Percentiles rank a stretch among this genome's conserved stretches.
These are phyloP conservation scores for Gilbertella persicaria DNA, from an alignment of 371 early-diverging fungal species.

Conservation along the genomic window DNA sequence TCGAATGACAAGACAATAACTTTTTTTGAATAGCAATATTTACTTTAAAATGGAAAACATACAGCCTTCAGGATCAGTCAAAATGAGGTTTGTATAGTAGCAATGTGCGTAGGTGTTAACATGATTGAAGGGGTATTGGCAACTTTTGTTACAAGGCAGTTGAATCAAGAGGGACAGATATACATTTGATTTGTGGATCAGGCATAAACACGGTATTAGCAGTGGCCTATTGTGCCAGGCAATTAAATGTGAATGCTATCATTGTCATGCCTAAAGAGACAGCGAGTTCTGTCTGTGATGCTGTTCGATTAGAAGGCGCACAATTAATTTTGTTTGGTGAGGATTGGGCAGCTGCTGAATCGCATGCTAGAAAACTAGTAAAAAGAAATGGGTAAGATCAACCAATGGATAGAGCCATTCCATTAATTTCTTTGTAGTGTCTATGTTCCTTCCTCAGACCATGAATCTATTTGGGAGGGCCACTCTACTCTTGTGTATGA, in stretches of 20 bases:
- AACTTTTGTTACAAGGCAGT: constrained; percentile 60
- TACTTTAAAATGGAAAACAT: constrained; percentile 76
- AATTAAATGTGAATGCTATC: constrained; percentile 58
- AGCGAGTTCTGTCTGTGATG: constrained; percentile 53
- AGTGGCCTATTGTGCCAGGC: constrained; percentile 69
- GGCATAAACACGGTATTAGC: constrained; percentile 73
- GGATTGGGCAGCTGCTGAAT: constrained; percentile 59
- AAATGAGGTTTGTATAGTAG: constrained; percentile 53
- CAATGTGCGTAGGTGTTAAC: not conserved
- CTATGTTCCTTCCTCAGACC: constrained; percentile 70
- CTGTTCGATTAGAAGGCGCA: constrained; percentile 64
- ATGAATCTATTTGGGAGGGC: constrained; percentile 61
- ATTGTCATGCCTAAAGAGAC: constrained; percentile 62
- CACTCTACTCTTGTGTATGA: constrained; percentile 67
- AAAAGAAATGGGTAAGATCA: constrained; percentile 55
- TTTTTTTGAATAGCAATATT: constrained; percentile 50
- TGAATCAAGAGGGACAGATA: constrained; percentile 49
- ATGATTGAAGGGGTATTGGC: constrained; percentile 65
- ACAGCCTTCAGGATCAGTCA: constrained; percentile 76
- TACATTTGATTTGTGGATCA: constrained; percentile 65
- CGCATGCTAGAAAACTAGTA: constrained; percentile 52
- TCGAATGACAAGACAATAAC: no score
- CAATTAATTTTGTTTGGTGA: constrained; percentile 59
- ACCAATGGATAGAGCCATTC: no score
- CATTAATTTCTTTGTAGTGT: no score